phyloP scores from a whole-genome alignment of 495 filamentous ascomycete genomes.

The Achaetomiella virescens region DNA sequence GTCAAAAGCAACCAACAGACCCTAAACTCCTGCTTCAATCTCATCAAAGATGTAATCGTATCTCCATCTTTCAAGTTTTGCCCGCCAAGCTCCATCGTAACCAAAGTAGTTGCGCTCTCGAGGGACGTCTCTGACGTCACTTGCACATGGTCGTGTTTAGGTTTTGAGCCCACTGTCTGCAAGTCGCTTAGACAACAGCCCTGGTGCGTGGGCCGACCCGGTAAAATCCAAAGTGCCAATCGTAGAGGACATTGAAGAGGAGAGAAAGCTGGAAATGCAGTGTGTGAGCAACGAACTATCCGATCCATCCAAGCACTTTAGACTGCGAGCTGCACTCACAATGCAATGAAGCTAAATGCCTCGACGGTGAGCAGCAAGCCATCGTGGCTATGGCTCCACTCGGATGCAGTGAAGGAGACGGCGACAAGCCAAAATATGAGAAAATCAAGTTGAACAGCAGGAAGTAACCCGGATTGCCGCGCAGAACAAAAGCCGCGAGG shows the following conservation, averaged over 20 bases:
- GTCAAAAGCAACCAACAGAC: no score
- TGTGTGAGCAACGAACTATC: conserved; percentile 16
- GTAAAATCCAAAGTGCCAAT: conserved; percentile 39
- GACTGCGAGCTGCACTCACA: conserved; percentile 48
- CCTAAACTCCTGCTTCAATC: no score
- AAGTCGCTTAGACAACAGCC: conserved; percentile 20
- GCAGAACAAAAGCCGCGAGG: conserved; percentile 50
- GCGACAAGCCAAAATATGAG: conserved; percentile 58
- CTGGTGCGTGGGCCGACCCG: conserved; percentile 20
- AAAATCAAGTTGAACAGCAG: conserved; percentile 54
- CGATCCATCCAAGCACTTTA: not conserved
- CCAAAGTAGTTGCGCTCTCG: no score
- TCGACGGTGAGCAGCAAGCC: conserved; percentile 46
- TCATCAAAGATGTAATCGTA: no score
- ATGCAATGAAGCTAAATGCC: conserved; percentile 56
- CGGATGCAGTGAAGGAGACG: conserved; percentile 53
- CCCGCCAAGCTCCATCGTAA: no score
- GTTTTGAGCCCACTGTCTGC: no score
- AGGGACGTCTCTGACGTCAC: no score
- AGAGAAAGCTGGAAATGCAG: conserved; percentile 44
- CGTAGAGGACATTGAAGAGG: conserved; percentile 46
- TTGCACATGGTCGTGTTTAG: no score
- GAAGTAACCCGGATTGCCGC: conserved; percentile 42
- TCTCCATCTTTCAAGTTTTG: no score
- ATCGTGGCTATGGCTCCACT: conserved; percentile 43